phyloP scores from a whole-genome alignment of 2,329 filamentous ascomycete species.

The Cytospora leucostoma region DNA sequence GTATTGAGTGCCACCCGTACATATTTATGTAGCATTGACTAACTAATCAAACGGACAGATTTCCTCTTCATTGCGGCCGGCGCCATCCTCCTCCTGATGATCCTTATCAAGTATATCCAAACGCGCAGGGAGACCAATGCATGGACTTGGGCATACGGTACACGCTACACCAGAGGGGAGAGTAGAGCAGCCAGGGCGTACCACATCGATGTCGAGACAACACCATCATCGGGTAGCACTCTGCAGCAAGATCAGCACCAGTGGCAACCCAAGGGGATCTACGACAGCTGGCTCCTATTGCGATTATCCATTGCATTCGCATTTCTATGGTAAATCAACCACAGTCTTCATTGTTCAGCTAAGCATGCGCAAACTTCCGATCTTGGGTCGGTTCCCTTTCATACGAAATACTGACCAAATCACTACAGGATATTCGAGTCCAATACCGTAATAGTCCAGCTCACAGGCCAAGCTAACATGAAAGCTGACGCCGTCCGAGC shows the following conservation, averaged over 20 bases:
- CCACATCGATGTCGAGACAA: not conserved
- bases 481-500: slow-evolving; percentile 39
- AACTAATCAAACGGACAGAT: not conserved
- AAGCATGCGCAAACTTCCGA: not conserved
- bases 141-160: slow-evolving; percentile 10
- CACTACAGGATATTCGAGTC: slow-evolving; percentile 23
- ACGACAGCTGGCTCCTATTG: slow-evolving; percentile 25
- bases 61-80: slow-evolving; percentile 13
- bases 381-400: not conserved
- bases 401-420: not conserved
- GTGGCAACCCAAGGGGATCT: slow-evolving; percentile 4
- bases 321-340: slow-evolving; percentile 18
- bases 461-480: slow-evolving; percentile 30
- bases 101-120: slow-evolving; percentile 24
- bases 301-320: slow-evolving; percentile 24
- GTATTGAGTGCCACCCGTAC: not conserved
- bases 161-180: not conserved
- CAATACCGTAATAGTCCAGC: slow-evolving; percentile 16
- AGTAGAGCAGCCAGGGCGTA: not conserved
- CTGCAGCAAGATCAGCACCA: not conserved
- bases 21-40: not conserved
- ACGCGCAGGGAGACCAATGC: slow-evolving; percentile 15
- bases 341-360: not conserved
- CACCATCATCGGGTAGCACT: not conserved
- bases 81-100: slow-evolving; percentile 24